These are phyloP conservation scores for Phialocephala subalpina DNA, from an alignment of 2,329 filamentous ascomycete species.

Conservation along the genomic window DNA sequence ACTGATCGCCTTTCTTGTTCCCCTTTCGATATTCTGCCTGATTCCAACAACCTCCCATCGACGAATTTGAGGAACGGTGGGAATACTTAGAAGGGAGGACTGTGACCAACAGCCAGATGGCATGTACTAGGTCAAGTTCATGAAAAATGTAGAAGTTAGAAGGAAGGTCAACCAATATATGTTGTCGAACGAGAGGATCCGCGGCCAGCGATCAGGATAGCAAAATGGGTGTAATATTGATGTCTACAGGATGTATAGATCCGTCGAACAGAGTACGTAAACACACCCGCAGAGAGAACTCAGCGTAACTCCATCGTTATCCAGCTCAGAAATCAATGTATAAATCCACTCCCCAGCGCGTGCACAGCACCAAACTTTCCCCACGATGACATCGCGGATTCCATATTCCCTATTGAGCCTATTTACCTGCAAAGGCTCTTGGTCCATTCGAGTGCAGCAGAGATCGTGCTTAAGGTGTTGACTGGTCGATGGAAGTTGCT, in stretches of 20 bases:
- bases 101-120: too few species aligned
- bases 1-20: too few species aligned
- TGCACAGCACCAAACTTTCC: neutral
- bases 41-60: too few species aligned
- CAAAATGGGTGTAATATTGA: constrained; percentile 8
- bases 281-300: neutral
- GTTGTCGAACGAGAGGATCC: too few species aligned
- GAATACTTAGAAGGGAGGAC: too few species aligned
- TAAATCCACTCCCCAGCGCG: neutral
- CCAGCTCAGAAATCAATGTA: neutral
- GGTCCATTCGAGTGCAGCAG: neutral
- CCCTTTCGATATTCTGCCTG: too few species aligned
- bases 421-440: neutral
- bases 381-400: neutral
- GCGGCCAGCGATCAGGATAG: too few species aligned
- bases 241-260: neutral
- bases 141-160: too few species aligned
- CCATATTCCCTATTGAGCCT: neutral
- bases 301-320: neutral
- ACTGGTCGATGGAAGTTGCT: neutral
- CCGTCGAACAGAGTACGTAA: neutral
- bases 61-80: too few species aligned
- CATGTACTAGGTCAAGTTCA: too few species aligned
- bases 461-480: neutral
- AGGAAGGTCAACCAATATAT: too few species aligned